Percentiles rank a stretch among this genome's conserved stretches.
phyloP scores from a whole-genome alignment of 306 rosid genomes.

The Acacia crassicarpa region DNA sequence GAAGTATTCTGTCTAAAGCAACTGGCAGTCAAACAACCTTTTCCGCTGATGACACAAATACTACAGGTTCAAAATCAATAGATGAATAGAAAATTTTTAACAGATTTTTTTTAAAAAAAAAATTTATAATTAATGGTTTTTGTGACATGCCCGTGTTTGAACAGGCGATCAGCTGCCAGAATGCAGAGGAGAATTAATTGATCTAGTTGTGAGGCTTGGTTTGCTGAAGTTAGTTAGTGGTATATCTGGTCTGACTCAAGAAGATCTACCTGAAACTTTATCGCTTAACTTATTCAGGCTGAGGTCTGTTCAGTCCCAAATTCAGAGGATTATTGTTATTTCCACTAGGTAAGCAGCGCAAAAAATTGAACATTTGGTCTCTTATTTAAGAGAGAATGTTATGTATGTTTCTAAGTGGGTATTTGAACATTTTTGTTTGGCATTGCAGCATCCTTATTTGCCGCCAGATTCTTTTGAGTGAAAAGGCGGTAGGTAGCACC shows the following conservation, averaged over 20 bases:
- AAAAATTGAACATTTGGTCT: neutral
- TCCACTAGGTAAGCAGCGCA: conserved; percentile 59
- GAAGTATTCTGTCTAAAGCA: conserved; percentile 50
- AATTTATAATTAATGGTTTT: neutral
- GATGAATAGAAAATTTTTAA: neutral
- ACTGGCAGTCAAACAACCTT: conserved; percentile 32
- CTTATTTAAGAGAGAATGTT: neutral
- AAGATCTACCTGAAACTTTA: conserved; percentile 73
- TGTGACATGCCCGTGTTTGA: conserved; percentile 5
- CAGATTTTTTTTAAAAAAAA: neutral
- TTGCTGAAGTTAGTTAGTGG: conserved; percentile 66
- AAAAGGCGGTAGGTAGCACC: conserved; percentile 46
- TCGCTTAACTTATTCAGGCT: conserved; percentile 69
- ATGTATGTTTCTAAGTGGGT: neutral
- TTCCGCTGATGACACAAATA: conserved; percentile 35
- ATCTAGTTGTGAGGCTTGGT: conserved; percentile 78
- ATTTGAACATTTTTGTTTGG: neutral
- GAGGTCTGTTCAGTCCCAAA: conserved; percentile 86
- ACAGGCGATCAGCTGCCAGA: conserved; percentile 67
- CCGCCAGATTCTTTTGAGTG: conserved; percentile 78
- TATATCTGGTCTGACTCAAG: conserved; percentile 70
- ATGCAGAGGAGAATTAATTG: conserved; percentile 79
- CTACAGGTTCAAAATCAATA: conserved; percentile 40
- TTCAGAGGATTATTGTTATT: conserved; percentile 82
- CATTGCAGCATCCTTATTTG: conserved; percentile 81